Conservation (phyloP, 345 rosid genomes). For the Rhizophora mangle region DNA sequence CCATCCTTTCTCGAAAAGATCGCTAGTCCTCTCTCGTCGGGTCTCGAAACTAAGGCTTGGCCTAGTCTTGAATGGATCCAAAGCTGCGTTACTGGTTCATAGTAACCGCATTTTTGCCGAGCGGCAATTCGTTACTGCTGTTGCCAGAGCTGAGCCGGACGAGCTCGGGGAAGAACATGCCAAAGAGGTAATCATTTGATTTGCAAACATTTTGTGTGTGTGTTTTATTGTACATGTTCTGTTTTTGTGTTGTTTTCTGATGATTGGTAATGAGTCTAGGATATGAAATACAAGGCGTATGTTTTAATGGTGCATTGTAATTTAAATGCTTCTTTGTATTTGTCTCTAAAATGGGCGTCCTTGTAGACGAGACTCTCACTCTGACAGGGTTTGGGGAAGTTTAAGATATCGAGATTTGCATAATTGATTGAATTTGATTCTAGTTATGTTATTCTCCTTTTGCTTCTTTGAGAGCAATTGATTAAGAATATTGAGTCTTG, state of each 20-base stretch:
- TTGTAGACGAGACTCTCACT: no score
- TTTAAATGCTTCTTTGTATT: no score
- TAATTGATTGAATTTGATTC: no score
- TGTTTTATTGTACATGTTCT: neutral
- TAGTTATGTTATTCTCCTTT: no score
- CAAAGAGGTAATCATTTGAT: slow-evolving; percentile 34
- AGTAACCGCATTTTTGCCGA: slow-evolving; percentile 18
- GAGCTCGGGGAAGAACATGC: slow-evolving; percentile 38
- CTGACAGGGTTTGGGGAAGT: no score
- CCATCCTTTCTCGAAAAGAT: slow-evolving; percentile 32
- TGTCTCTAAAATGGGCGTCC: no score
- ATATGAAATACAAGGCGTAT: no score
- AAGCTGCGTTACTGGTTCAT: slow-evolving; percentile 25
- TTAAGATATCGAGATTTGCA: no score
- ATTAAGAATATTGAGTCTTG: neutral
- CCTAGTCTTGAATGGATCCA: slow-evolving; percentile 29
- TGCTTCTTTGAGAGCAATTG: no score
- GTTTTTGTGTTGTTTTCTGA: neutral
- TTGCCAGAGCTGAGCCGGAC: slow-evolving; percentile 48
- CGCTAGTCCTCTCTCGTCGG: slow-evolving; percentile 34
- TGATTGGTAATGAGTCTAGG: no score
- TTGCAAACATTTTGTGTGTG: neutral
- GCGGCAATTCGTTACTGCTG: slow-evolving; percentile 43
- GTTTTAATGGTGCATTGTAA: no score
- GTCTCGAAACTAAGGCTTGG: slow-evolving; percentile 24